Conservation (phyloP, 1,139 yeast genomes). For the Sugiyamaella grinbergsii region DNA sequence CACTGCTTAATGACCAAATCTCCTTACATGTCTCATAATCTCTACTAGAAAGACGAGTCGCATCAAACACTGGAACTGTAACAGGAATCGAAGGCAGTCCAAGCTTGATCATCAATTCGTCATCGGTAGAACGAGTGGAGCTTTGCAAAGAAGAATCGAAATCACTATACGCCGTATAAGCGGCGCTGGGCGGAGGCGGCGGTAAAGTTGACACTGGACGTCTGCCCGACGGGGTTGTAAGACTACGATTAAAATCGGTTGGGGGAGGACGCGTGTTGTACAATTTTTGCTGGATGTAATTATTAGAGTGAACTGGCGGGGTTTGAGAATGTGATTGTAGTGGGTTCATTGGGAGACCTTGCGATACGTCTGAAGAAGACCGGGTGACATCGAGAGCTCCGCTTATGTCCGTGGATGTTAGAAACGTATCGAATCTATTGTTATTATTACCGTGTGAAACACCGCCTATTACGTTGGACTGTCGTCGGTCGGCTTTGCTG, state of each 20-base stretch:
- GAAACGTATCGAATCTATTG: no score
- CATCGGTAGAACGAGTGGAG: slow-evolving; percentile 34
- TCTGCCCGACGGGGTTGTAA: not conserved
- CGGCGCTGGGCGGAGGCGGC: not conserved
- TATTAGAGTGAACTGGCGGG: not conserved
- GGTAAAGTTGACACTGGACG: slow-evolving; percentile 4
- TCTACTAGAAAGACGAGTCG: slow-evolving; percentile 47
- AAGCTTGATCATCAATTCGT: slow-evolving; percentile 35
- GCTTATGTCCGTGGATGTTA: not conserved
- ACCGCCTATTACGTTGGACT: slow-evolving; percentile 2
- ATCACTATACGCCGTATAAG: not conserved
- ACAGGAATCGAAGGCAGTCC: slow-evolving; percentile 41
- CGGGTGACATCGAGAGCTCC: slow-evolving; percentile 8
- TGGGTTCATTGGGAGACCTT: not conserved
- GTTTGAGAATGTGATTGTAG: not conserved
- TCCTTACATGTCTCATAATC: slow-evolving; percentile 49
- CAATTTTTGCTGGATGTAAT: not conserved
- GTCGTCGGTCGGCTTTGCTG: not conserved
- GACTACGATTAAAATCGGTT: slow-evolving; percentile 8
- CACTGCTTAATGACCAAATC: slow-evolving; percentile 53
- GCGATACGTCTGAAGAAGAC: slow-evolving; percentile 14
- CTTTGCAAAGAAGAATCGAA: slow-evolving; percentile 28
- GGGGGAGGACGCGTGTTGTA: not conserved
- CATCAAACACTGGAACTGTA: slow-evolving; percentile 38
- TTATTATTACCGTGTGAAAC: not conserved